Conservation (phyloP, 2,329 filamentous ascomycete species). For the Diplocarpon mali region DNA sequence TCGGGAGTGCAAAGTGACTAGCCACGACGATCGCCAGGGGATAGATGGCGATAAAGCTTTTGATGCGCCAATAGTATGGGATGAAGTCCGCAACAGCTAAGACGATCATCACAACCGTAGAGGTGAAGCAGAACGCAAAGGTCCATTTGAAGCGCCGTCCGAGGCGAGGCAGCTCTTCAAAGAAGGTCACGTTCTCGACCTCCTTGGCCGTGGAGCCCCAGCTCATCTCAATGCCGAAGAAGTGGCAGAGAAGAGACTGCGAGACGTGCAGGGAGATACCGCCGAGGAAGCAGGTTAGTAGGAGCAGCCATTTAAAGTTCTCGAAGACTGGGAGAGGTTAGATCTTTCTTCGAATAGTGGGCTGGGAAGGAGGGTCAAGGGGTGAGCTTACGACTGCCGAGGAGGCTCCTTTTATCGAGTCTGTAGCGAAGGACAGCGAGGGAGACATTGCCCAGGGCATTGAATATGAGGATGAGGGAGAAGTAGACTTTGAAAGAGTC, state of each 20-base stretch:
- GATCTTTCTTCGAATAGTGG: background rate
- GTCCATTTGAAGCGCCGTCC: conserved; percentile 45
- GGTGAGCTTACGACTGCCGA: conserved; percentile 22
- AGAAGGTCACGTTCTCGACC: conserved; percentile 30
- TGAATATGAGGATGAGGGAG: conserved; percentile 54
- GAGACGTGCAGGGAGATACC: conserved; percentile 33
- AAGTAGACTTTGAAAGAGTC: conserved; percentile 55
- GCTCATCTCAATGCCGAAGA: conserved; percentile 33
- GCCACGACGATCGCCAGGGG: conserved; percentile 41
- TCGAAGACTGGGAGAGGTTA: conserved; percentile 30
- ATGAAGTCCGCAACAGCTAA: conserved; percentile 17
- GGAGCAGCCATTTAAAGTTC: conserved; percentile 42
- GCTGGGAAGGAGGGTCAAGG: background rate
- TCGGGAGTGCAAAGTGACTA: conserved; percentile 46
- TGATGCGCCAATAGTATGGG: background rate
- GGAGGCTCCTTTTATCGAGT: conserved; percentile 15
- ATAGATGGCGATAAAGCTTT: conserved; percentile 46
- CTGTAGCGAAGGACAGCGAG: conserved; percentile 14
- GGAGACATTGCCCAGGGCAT: conserved; percentile 34
- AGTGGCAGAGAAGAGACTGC: conserved; percentile 32
- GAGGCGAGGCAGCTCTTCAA: conserved; percentile 32
- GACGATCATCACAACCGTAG: conserved; percentile 37
- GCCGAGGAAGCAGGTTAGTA: conserved; percentile 34
- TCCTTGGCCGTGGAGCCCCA: conserved; percentile 51
- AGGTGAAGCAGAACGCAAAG: conserved; percentile 38